Evolutionary conservation across 2,329 filamentous ascomycete genomes (phyloP), one percentile per base, ranked within the genome.

Genomic region (Neoarthrinium moseri): DNA sequence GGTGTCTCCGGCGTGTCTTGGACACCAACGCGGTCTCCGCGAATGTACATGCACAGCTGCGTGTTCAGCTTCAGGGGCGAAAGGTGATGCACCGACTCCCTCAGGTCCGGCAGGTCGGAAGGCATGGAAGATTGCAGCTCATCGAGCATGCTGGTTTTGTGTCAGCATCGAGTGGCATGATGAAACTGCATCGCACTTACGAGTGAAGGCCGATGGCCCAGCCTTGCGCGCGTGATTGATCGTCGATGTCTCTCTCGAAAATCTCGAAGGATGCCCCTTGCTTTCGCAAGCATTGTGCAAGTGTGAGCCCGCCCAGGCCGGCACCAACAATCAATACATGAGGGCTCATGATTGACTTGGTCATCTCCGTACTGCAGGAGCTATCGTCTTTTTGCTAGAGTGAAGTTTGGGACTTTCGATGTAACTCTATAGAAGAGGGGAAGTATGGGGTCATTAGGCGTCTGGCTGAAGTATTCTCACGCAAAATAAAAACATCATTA

Each of bases 191-290:
- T 23, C 7, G n/a, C 27, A 36, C 41, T 13, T 44, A 44, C 41
- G 41, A 17, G 17, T 44, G 41, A 12, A 44, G 20, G n/a, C 41
- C 41, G n/a, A 44, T 44, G 4, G 43, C 43, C 33, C 35, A 45
- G 13, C 43, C 43, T 24, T 45, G 43, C 5, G 43, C 5, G 8
- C 43, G 43, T 22, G 43, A 37, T 7, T 45, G 6, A 7, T 38
- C 24, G 13, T 20, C 18, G 17, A 23, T n/a, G 18, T 45, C 43
- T 15, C 43, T 33, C 24, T 45, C 43, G 4, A 45, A 45, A 18
- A 45, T 24, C 22, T 38, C 33, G 23, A 45, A 45, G 3, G 43
- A 38, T 12, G 39, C 32, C 2, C 35, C 35, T 17, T 39, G 33
- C 24, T 45, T 45, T 10, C 43, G 43, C 12, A 45, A 17, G 13